A percentile compares a stretch with the other conserved stretches of the same genome.
phyloP scores from a whole-genome alignment of 2,329 filamentous ascomycete genomes.

The Gaeumannomyces sp. region DNA sequence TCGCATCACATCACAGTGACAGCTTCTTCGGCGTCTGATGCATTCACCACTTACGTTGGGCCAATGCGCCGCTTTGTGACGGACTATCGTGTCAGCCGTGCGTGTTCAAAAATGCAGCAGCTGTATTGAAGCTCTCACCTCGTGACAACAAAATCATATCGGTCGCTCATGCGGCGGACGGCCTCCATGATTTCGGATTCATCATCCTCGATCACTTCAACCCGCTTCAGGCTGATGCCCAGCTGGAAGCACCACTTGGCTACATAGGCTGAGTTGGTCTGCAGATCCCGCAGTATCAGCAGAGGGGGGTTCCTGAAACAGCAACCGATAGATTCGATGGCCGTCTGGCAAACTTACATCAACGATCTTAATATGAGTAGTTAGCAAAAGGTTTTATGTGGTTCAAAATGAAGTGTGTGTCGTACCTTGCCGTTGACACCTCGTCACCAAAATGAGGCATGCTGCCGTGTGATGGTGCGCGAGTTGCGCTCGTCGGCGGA shows the following conservation, averaged over 20 bases:
- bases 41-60: constrained; percentile 62
- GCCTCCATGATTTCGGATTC: constrained; percentile 87
- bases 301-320: neutral
- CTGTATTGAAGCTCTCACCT: constrained; percentile 35
- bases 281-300: constrained; percentile 13
- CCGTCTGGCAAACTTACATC: constrained; percentile 9
- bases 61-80: constrained; percentile 69
- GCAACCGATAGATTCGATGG: neutral
- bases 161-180: constrained; percentile 75
- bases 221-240: constrained; percentile 66
- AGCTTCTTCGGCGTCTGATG: neutral
- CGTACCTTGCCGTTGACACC: constrained; percentile 86
- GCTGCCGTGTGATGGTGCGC: constrained; percentile 81
- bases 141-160: constrained; percentile 92
- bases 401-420: neutral
- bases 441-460: constrained; percentile 94
- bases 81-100: constrained; percentile 12
- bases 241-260: constrained; percentile 59
- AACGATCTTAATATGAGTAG: constrained; percentile 7
- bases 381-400: neutral
- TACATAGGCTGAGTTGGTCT: constrained; percentile 60
- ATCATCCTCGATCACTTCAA: constrained; percentile 93
- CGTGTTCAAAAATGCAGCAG: constrained; percentile 4
- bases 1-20: neutral
- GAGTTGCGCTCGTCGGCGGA: constrained; percentile 50